phyloP scores from a whole-genome alignment of 371 early-diverging fungal species.

The Rhizopus sp. region DNA sequence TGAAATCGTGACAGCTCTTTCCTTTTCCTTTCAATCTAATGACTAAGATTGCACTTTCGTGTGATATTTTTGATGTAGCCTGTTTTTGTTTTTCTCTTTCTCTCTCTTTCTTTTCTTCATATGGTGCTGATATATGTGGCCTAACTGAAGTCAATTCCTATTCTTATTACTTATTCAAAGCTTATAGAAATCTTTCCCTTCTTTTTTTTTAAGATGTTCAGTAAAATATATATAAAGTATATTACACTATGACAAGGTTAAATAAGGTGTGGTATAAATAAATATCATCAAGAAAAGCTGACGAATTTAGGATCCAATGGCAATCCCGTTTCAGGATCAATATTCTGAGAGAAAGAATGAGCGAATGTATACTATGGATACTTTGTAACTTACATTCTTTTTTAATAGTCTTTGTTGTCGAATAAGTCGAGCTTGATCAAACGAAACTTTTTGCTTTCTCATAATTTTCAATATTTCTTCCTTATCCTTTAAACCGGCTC shows the following conservation, averaged over 20 bases:
- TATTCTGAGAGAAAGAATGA: constrained; percentile 41
- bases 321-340: constrained; percentile 79
- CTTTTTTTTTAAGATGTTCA: too few species aligned
- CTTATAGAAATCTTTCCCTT: too few species aligned
- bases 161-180: too few species aligned
- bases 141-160: too few species aligned
- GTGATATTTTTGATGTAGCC: too few species aligned
- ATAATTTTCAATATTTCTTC: constrained; percentile 75
- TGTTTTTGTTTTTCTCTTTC: too few species aligned
- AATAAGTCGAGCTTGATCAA: constrained; percentile 83
- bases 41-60: too few species aligned
- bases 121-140: too few species aligned
- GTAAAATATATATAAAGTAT: too few species aligned
- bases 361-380: neutral
- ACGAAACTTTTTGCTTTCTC: constrained; percentile 69
- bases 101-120: neutral
- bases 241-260: too few species aligned
- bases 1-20: constrained; percentile 21
- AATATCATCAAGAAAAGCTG: constrained; percentile 1
- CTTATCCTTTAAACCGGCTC: constrained; percentile 77
- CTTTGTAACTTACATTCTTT: constrained; percentile 52
- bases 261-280: too few species aligned
- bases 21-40: neutral
- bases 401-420: constrained; percentile 71
- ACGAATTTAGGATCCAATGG: constrained; percentile 82